A percentile compares a stretch with the other conserved stretches of the same genome.
phyloP scores from a whole-genome alignment of 257 asterid genomes.

The Solanum gandarillasii region DNA sequence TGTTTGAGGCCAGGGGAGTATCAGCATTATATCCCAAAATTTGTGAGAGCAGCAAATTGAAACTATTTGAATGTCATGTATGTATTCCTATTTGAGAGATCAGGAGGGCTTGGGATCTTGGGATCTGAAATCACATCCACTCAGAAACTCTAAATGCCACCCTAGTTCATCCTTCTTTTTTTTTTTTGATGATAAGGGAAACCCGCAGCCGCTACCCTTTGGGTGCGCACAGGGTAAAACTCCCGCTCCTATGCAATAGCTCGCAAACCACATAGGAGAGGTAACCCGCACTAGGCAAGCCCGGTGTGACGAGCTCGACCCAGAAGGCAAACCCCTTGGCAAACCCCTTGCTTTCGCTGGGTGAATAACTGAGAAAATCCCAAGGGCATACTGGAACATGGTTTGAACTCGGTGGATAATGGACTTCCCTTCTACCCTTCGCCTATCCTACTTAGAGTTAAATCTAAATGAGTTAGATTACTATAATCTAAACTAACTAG shows the following conservation, averaged over 20 bases:
- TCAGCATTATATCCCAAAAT: neutral
- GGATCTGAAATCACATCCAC: neutral
- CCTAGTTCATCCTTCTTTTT: neutral
- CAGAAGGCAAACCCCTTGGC: too few species aligned
- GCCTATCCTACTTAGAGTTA: neutral
- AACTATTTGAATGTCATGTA: neutral
- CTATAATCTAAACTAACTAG: neutral
- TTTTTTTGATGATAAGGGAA: too few species aligned
- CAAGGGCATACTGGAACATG: neutral
- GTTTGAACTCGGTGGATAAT: neutral
- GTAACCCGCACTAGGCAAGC: too few species aligned
- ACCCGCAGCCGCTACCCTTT: too few species aligned
- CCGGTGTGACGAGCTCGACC: too few species aligned
- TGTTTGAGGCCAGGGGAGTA: neutral
- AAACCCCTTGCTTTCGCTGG: too few species aligned
- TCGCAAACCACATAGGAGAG: too few species aligned
- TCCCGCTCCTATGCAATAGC: too few species aligned
- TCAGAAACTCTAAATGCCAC: neutral
- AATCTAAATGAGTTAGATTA: neutral
- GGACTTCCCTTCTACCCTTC: neutral
- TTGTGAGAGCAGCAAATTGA: neutral
- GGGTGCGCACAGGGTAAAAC: too few species aligned
- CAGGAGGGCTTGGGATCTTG: neutral
- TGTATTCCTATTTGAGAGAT: neutral
- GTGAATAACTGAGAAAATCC: neutral